Base-by-base conservation (phyloP, 2,329 filamentous ascomycete species). In the Tolypocladium cylindrosporum region DNA sequence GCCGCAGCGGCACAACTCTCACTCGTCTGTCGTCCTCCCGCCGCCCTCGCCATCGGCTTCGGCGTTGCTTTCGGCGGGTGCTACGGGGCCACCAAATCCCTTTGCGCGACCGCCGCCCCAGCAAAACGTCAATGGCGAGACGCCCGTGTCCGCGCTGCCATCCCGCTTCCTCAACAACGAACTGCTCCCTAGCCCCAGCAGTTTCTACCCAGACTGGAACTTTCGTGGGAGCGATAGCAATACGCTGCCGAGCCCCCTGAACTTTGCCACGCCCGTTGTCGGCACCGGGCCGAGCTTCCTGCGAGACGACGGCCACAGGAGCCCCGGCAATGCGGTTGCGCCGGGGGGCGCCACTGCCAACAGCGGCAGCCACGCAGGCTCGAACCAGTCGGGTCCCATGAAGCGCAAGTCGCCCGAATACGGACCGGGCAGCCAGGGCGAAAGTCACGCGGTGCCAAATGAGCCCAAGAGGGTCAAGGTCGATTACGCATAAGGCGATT, bases 151-250 rank as follows among this genome's bases (percentile, higher is more conserved):
- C 2, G 92, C 93, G 4, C 78, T 99, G 13, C 94, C 94, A 0
- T 96, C 90, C 55, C 85, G 93, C 45, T 97, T 97, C 71, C 87
- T 97, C 65, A 88, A 87, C 59, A 90, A 89, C 63, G 90, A 92
- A 41, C 85, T 97, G 57, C 79, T 97, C 19, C 92, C 94, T 0
- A 96, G 90, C 58, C 94, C 94, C 0, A 95, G 89, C 62, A 91
- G 86, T 63, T 97, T 97, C 74, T 97, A 96, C 67, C 86, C 89
- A 0, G 91, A 96, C 62, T 97, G 92, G 92, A 87, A 88, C 63
- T 91, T 90, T 71, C 69, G 85, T 71, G 70, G 84, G 70, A 72
- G 78, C 58, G 89, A 94, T 63, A 89, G 82, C 69, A 96, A 94
- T 66, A 94, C 95, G 63, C 79, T 97, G 54, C 92, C 92, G 0